Evolutionary conservation across 805 yeast species (phyloP), one percentile per base, ranked within the genome.

Genomic region (Cyberlindnera bimundalis): DNA sequence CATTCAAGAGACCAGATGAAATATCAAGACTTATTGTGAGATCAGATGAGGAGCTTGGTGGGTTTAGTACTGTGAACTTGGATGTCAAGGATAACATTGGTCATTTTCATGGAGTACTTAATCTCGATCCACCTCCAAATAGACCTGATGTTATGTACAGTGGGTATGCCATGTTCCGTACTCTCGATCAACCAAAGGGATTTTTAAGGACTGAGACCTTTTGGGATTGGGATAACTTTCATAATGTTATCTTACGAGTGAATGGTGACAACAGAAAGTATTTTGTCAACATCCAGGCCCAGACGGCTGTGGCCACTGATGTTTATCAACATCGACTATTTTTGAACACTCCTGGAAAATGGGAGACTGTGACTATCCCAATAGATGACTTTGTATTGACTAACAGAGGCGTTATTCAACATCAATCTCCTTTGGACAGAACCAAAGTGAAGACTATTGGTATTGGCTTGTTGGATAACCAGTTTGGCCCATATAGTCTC

Each of bases 361-460:
- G 95, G 95, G 93, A 87, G 58, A 82, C 88, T 2, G 88, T 86
- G 12, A 76, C 81, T 21, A 79, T 87, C 25, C 88, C 93, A 33
- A 66, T 87, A 37, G 74, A 78, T 49, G 89, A 83, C 56, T 85
- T 87, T 61, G 89, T 87, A 37, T 70, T 86, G 62, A 87, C 95
- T 17, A 85, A 84, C 59, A 79, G 84, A 71, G 96, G 96, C n/a
- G 69, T 73, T 31, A 71, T 75, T 30, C 83, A 78, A 60, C 71
- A 70, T 39, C 80, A 78, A 51, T 67, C 68, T 37, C 70, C 67
- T 24, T 66, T 86, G 59, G 83, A 85, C 58, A 77, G 74, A 52
- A 68, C 75, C 16, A 76, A 76, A 47, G 76, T 86, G 37, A 78
- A 79, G 52, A 81, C 90, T 4, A 66, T 86, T 15, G 96, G 96